Evolutionary conservation across 1,139 yeast genomes (phyloP).

Genomic region (Hansenula lynferdii): DNA sequence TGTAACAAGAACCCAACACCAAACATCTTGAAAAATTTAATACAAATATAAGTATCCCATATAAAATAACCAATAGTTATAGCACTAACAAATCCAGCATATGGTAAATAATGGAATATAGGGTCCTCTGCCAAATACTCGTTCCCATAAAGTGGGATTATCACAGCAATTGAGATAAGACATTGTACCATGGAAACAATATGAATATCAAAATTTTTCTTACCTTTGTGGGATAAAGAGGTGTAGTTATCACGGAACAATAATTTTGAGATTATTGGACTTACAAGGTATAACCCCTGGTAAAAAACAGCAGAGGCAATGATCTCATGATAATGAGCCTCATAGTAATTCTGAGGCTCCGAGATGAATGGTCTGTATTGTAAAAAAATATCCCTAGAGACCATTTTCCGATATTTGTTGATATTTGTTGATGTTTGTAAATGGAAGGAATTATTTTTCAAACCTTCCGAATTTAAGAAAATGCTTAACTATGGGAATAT

Average conservation of each 20-base stretch:
- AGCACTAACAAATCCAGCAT: slow-evolving; percentile 67
- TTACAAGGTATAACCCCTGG: slow-evolving; percentile 37
- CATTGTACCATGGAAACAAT: slow-evolving; percentile 86
- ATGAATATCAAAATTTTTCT: slow-evolving; percentile 80
- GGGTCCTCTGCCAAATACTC: slow-evolving; percentile 37
- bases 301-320: slow-evolving; percentile 40
- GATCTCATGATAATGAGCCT: slow-evolving; percentile 48
- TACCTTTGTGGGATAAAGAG: slow-evolving; percentile 38
- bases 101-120: slow-evolving; percentile 64
- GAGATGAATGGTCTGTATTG: slow-evolving; percentile 20
- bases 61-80: slow-evolving; percentile 80
- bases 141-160: slow-evolving; percentile 60
- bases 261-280: slow-evolving; percentile 40
- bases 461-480: too few relatives aligned
- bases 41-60: slow-evolving; percentile 81
- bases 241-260: slow-evolving; percentile 46
- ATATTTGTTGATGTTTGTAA: too few relatives aligned
- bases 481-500: too few relatives aligned
- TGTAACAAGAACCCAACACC: slow-evolving; percentile 84
- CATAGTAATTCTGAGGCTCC: slow-evolving; percentile 23
- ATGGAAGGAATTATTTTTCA: too few relatives aligned
- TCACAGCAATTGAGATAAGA: slow-evolving; percentile 46
- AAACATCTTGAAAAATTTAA: slow-evolving; percentile 54
- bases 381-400: slow-evolving; percentile 4
- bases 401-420: too few relatives aligned